A percentile compares a stretch with the other conserved stretches of the same genome.
Evolutionary conservation across 495 filamentous ascomycete species (phyloP).

Genomic region (Penicillium cinerascens): DNA sequence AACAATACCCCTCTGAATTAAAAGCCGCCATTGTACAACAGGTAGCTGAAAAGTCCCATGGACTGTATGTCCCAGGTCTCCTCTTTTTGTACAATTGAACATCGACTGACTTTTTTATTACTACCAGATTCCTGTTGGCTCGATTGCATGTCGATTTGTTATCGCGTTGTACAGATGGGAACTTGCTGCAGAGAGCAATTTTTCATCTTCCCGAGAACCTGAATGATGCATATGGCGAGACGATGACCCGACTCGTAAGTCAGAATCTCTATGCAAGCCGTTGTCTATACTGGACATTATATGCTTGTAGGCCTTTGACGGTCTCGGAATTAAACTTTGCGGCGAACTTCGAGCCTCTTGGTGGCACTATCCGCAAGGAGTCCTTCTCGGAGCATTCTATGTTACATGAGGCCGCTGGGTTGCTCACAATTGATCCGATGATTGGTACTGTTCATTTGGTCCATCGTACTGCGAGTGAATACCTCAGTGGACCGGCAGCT

Average conservation of each 20-base stretch:
- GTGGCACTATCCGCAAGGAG: no score
- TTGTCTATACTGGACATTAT: slow-evolving; percentile 32
- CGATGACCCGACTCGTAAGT: slow-evolving; percentile 31
- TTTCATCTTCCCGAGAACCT: slow-evolving; percentile 30
- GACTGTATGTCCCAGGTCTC: slow-evolving; percentile 32
- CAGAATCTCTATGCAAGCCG: slow-evolving; percentile 17
- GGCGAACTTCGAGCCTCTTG: not conserved
- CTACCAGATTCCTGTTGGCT: slow-evolving; percentile 34
- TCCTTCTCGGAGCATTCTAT: no score
- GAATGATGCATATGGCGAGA: slow-evolving; percentile 31
- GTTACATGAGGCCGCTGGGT: no score
- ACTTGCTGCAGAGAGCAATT: slow-evolving; percentile 24
- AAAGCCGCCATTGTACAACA: no score
- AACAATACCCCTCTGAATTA: no score
- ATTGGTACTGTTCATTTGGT: slow-evolving; percentile 26
- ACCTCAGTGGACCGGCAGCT: slow-evolving; percentile 27
- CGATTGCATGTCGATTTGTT: slow-evolving; percentile 28
- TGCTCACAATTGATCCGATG: slow-evolving; percentile 27
- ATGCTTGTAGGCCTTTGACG: slow-evolving; percentile 23
- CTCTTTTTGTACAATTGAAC: no score
- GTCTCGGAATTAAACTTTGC: slow-evolving; percentile 26
- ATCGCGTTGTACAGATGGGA: slow-evolving; percentile 18
- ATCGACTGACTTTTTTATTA: no score
- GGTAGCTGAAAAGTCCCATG: slow-evolving; percentile 26
- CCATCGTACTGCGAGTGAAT: slow-evolving; percentile 33